Percentiles rank a stretch among this genome's conserved stretches.
Conservation (phyloP, 2,329 filamentous ascomycete species). For the Penicillium sp. region DNA sequence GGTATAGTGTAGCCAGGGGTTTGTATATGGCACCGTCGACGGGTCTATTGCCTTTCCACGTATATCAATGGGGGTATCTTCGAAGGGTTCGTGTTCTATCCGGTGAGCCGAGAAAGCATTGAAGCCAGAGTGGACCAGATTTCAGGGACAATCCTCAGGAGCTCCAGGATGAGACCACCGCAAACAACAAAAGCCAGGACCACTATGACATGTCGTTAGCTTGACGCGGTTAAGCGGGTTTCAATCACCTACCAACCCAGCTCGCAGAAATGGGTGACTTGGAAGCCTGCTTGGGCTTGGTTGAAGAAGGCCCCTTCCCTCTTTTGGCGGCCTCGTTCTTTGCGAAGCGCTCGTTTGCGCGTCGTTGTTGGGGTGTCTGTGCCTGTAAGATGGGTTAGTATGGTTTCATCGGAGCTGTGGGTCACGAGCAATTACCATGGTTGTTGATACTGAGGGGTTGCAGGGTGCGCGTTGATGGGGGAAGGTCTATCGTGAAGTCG, state of each 20-base stretch:
- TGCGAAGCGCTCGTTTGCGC: constrained; percentile 62
- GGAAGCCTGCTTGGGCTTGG: constrained; percentile 49
- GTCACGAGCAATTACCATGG: not conserved
- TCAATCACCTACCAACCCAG: constrained; percentile 58
- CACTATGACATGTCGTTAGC: constrained; percentile 41
- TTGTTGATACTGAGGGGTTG: not conserved
- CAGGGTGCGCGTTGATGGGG: not conserved
- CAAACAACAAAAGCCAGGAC: constrained; percentile 63
- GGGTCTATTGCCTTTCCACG: not conserved
- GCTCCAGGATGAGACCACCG: constrained; percentile 60
- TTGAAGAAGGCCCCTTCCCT: constrained; percentile 51
- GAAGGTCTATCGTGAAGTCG: not conserved
- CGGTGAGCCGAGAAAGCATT: constrained; percentile 26
- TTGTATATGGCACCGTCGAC: not conserved
- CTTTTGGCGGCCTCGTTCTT: constrained; percentile 59
- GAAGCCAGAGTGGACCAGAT: constrained; percentile 38
- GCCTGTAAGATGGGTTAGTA: constrained; percentile 41
- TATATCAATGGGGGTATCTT: constrained; percentile 13
- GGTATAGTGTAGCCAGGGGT: not conserved
- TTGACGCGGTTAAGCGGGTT: not conserved
- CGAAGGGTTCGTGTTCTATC: constrained; percentile 8
- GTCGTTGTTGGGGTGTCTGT: constrained; percentile 65
- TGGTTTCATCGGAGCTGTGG: not conserved
- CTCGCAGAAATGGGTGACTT: constrained; percentile 55
- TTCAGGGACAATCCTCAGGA: constrained; percentile 47